These are phyloP conservation scores for Buddleja alternifolia DNA, from an alignment of 257 asterid genomes.

Conservation along the genomic window DNA sequence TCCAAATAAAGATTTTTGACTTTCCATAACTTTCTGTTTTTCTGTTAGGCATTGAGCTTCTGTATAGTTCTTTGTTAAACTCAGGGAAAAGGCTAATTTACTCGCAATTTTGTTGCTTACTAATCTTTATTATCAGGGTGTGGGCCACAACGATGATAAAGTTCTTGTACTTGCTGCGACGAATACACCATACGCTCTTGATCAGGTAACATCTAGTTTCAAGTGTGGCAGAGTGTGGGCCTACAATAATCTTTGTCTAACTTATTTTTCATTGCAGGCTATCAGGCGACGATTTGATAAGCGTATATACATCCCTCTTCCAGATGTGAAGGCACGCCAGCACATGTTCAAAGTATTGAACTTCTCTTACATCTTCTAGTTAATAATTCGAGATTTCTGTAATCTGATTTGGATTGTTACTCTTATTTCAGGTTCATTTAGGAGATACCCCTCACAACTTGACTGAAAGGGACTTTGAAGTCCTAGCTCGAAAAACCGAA, in stretches of 20 bases:
- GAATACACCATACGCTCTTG: slow-evolving; percentile 95
- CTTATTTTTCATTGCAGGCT: slow-evolving; percentile 51
- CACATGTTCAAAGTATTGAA: slow-evolving; percentile 91
- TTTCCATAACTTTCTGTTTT: neutral
- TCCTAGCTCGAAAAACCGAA: slow-evolving; percentile 63
- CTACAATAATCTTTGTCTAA: neutral
- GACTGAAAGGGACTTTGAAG: slow-evolving; percentile 72
- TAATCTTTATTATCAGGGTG: slow-evolving; percentile 59
- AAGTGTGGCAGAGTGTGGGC: neutral
- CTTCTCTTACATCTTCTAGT: slow-evolving; percentile 11
- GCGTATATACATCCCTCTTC: slow-evolving; percentile 96
- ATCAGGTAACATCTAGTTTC: slow-evolving; percentile 65
- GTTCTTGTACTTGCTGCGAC: slow-evolving; percentile 99
- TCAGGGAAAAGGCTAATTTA: too few species aligned
- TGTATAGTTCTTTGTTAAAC: slow-evolving; percentile 15
- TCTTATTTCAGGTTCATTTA: slow-evolving; percentile 65
- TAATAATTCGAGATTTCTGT: slow-evolving; percentile 1
- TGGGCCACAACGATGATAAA: slow-evolving; percentile 96
- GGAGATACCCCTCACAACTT: slow-evolving; percentile 82
- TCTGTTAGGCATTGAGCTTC: neutral
- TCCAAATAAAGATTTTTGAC: too few species aligned
- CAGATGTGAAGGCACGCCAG: slow-evolving; percentile 89
- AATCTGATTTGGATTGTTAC: neutral
- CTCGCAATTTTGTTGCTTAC: too few species aligned
- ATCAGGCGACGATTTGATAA: slow-evolving; percentile 94